These are phyloP conservation scores for Mediolabrus comicus DNA, from an alignment of 108 stramenopile genomes.

Conservation along the genomic window DNA sequence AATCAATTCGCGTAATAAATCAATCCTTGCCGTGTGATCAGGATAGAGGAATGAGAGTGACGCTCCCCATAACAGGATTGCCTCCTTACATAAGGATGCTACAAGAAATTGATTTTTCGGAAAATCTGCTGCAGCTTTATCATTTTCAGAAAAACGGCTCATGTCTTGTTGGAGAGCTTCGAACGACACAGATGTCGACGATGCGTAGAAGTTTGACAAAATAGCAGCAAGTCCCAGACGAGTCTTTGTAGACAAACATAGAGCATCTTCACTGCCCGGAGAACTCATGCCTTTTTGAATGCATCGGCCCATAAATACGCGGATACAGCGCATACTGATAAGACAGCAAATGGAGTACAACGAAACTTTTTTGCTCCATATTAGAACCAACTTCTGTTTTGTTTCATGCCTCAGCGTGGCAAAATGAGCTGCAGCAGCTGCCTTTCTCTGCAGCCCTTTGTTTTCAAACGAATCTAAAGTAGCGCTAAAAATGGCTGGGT, in stretches of 20 bases:
- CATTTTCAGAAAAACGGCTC: constrained; percentile 2
- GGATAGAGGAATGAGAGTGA: constrained; percentile 59
- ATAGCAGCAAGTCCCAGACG: constrained; percentile 15
- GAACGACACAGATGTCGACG: constrained; percentile 16
- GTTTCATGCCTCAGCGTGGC: constrained; percentile 55
- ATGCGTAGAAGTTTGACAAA: constrained; percentile 29
- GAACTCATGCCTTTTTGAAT: constrained; percentile 11
- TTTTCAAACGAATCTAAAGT: constrained; percentile 62
- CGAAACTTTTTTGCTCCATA: constrained; percentile 61
- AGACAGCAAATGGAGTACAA: constrained; percentile 57
- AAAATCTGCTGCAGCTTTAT: constrained; percentile 8
- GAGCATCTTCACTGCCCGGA: neutral
- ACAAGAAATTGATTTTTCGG: constrained; percentile 47
- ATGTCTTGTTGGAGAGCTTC: constrained; percentile 19
- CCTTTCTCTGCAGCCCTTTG: constrained; percentile 80
- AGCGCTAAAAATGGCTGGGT: constrained; percentile 12
- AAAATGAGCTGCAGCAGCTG: constrained; percentile 84
- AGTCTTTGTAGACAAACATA: constrained; percentile 26
- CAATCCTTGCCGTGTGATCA: constrained; percentile 41
- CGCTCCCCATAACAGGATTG: constrained; percentile 67
- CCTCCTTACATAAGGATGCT: constrained; percentile 47
- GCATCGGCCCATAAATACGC: constrained; percentile 51
- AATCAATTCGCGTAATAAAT: constrained; percentile 36
- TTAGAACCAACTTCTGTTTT: constrained; percentile 42
- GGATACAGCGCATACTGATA: constrained; percentile 46